phyloP scores from a whole-genome alignment of 75 land plant species.

The Sequoiadendron giganteum region DNA sequence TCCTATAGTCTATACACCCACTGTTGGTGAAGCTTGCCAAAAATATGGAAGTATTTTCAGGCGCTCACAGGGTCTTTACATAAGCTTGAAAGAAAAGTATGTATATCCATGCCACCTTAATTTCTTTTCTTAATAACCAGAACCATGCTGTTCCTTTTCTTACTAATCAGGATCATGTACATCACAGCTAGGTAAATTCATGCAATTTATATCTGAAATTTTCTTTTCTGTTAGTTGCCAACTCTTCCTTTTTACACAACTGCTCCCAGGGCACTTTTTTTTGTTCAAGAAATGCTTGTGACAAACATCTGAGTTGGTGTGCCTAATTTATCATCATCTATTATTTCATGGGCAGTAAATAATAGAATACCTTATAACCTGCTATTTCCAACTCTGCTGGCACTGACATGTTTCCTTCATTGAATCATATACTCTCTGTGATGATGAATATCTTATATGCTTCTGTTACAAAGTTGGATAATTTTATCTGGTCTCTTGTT shows the following conservation, averaged over 20 bases:
- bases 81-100: conserved; percentile 39
- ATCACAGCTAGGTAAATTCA: neutral
- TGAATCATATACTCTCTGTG: neutral
- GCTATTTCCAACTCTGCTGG: neutral
- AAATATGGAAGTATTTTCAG: conserved; percentile 52
- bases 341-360: neutral
- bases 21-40: conserved; percentile 56
- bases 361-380: neutral
- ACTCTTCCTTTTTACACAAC: neutral
- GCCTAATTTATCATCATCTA: neutral
- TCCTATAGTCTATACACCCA: conserved; percentile 52
- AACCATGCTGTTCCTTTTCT: neutral
- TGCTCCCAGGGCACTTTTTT: no score
- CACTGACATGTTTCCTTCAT: neutral
- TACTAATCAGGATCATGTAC: neutral
- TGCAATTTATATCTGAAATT: neutral
- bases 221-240: neutral
- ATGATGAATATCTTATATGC: conserved; percentile 9
- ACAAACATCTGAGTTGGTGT: neutral
- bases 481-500: neutral
- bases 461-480: neutral
- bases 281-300: neutral
- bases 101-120: neutral
- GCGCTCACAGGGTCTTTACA: conserved; percentile 48
- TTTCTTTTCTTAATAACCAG: conserved; percentile 1